phyloP scores from a whole-genome alignment of 106 monocot genomes.

The Agapanthus africanus region DNA sequence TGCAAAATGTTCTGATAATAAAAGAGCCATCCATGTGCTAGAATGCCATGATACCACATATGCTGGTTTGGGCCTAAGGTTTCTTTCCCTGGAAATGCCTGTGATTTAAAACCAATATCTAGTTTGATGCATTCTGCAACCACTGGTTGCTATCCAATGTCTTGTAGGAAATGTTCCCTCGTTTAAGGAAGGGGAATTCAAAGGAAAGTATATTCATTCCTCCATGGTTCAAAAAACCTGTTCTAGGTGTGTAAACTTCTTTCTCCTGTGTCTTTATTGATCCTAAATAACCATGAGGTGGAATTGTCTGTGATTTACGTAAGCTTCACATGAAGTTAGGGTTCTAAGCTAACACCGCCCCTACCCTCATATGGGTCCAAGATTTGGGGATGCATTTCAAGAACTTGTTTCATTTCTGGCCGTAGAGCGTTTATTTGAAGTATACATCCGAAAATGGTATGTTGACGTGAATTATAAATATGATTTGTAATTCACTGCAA shows the following conservation, averaged over 20 bases:
- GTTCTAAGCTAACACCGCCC: background rate
- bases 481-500: too few species aligned
- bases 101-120: background rate
- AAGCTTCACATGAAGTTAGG: too few species aligned
- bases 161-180: constrained; percentile 69
- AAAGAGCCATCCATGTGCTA: too few species aligned
- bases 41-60: too few species aligned
- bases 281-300: background rate
- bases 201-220: constrained; percentile 74
- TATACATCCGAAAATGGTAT: too few species aligned
- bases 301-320: too few species aligned
- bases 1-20: too few species aligned
- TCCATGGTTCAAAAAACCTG: constrained; percentile 68
- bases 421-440: constrained; percentile 71
- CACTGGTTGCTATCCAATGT: background rate
- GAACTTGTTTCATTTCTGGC: constrained; percentile 68
- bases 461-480: too few species aligned
- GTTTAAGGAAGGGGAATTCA: constrained; percentile 75
- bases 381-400: constrained; percentile 93
- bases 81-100: background rate
- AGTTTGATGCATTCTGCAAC: background rate
- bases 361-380: constrained; percentile 46
- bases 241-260: constrained; percentile 44
- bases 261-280: background rate
- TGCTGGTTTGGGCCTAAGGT: too few species aligned